Percentiles rank a stretch among this genome's conserved stretches.
Conservation (phyloP, 1,284 basidiomycete genomes). For the Singerocomus inundabilis region DNA sequence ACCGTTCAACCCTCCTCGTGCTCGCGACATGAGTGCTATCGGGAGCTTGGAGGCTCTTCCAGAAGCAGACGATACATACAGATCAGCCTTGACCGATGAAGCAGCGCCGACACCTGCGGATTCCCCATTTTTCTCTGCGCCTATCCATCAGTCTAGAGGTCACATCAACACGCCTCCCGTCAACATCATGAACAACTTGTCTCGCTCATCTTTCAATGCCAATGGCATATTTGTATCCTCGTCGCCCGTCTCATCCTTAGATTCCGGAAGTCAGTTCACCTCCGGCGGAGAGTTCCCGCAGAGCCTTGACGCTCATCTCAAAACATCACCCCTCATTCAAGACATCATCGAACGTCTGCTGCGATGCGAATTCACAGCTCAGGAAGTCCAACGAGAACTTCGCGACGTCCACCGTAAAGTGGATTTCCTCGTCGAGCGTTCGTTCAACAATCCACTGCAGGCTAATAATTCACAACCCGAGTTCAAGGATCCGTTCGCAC, state of each 20-base stretch:
- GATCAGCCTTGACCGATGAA: constrained; percentile 24
- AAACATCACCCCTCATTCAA: constrained; percentile 68
- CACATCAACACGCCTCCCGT: constrained; percentile 32
- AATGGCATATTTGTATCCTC: constrained; percentile 52
- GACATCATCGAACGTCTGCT: constrained; percentile 75
- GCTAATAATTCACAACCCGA: constrained; percentile 49
- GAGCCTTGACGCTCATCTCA: constrained; percentile 70
- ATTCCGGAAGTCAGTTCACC: constrained; percentile 64
- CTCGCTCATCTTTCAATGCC: constrained; percentile 40
- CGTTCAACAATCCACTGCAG: constrained; percentile 36
- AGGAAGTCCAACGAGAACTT: constrained; percentile 74
- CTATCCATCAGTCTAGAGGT: constrained; percentile 30
- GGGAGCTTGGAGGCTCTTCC: constrained; percentile 52
- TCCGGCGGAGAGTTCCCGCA: constrained; percentile 42
- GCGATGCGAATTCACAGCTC: constrained; percentile 66
- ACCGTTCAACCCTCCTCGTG: constrained; percentile 40
- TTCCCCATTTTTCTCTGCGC: constrained; percentile 34
- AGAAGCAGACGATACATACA: constrained; percentile 50
- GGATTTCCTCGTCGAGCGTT: constrained; percentile 70
- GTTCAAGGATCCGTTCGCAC: constrained; percentile 76
- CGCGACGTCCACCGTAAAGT: constrained; percentile 75
- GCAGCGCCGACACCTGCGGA: constrained; percentile 34
- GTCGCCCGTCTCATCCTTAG: constrained; percentile 74
- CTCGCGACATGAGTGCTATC: constrained; percentile 50
- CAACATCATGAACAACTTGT: constrained; percentile 19